These are phyloP conservation scores for Penicillium egyptiacum DNA, from an alignment of 495 filamentous ascomycete species.

Conservation along the genomic window DNA sequence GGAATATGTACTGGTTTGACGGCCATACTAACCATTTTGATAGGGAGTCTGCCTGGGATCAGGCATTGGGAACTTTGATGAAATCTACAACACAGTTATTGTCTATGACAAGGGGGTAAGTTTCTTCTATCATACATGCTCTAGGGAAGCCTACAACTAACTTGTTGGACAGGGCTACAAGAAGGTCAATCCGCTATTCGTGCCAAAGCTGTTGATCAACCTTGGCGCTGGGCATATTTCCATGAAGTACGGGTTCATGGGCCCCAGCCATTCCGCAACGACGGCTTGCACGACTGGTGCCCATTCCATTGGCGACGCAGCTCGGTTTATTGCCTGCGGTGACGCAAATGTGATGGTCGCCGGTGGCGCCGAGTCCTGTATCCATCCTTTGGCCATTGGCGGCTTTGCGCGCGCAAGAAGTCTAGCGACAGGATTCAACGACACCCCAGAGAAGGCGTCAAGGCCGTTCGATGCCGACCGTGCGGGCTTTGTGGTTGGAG, in stretches of 20 bases:
- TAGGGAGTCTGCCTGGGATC: constrained; percentile 91
- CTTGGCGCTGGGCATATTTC: constrained; percentile 91
- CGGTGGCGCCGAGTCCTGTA: constrained; percentile 91
- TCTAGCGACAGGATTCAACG: constrained; percentile 77
- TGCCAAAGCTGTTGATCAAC: constrained; percentile 90
- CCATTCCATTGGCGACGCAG: constrained; percentile 90
- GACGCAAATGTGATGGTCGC: constrained; percentile 95
- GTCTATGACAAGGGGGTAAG: constrained; percentile 72
- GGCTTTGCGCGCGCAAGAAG: constrained; percentile 88
- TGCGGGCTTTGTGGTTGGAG: constrained; percentile 86
- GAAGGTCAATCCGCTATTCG: constrained; percentile 89
- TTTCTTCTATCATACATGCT: constrained; percentile 4
- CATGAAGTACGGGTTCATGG: constrained; percentile 88
- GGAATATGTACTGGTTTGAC: not conserved
- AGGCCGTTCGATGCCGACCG: constrained; percentile 85
- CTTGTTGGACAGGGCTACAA: constrained; percentile 66
- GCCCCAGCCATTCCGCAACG: constrained; percentile 86
- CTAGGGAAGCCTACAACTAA: not conserved
- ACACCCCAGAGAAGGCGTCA: constrained; percentile 68
- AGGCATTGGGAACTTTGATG: constrained; percentile 91
- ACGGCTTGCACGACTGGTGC: constrained; percentile 96
- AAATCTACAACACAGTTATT: constrained; percentile 79
- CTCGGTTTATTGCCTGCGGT: constrained; percentile 83
- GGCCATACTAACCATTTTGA: constrained; percentile 5
- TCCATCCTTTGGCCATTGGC: constrained; percentile 88